Base-by-base conservation (phyloP, 1,284 basidiomycete genomes). In the Cryptococcus amylolentus region DNA sequence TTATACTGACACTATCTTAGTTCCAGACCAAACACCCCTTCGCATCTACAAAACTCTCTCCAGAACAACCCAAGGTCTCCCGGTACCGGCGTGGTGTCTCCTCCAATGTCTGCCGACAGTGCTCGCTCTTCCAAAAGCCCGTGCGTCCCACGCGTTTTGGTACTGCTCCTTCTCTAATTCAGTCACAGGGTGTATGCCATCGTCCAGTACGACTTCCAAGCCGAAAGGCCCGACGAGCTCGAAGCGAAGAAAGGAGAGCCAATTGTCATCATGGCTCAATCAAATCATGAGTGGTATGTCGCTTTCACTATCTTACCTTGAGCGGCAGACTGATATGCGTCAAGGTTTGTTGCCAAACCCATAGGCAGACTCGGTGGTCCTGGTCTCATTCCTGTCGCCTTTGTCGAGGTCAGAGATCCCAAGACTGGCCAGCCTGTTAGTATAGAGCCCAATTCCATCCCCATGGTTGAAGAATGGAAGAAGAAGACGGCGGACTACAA, bases 391-490 rank as follows among this genome's bases (percentile, higher is more conserved):
- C 96, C 96, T 5, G 92, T 92, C 37, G 86, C 92, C 1, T 98
- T 98, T 74, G 93, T 99, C 62, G 88, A 97, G 77, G 88, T 98
- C 42, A 88, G 91, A 57, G 94, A 99, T 76, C 91, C 94, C 20
- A 80, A 84, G 7, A 91, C 94, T 4, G 92, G 88, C 46, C 81
- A 83, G 58, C 81, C 89, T 23, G 70, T 82, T 61, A 79, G 83
- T 23, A 87, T 92, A 61, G 82, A 95, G 6, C 83, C 86, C 27
- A 81, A 83, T 23, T 86, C 88, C 57, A 82, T 98, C 13, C 96
- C 96, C 23, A 88, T 86, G 64, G 93, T 98, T 13, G 95, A 98
- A 72, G 94, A 98, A 64, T 99, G 96, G 96, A 98, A 98, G 76
- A 87, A 87, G 70, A 88, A 90, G 52, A 91, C 97, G 80, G 85